These are phyloP conservation scores for Penicillium sp. DNA, from an alignment of 2,329 filamentous ascomycete genomes.

Conservation along the genomic window DNA sequence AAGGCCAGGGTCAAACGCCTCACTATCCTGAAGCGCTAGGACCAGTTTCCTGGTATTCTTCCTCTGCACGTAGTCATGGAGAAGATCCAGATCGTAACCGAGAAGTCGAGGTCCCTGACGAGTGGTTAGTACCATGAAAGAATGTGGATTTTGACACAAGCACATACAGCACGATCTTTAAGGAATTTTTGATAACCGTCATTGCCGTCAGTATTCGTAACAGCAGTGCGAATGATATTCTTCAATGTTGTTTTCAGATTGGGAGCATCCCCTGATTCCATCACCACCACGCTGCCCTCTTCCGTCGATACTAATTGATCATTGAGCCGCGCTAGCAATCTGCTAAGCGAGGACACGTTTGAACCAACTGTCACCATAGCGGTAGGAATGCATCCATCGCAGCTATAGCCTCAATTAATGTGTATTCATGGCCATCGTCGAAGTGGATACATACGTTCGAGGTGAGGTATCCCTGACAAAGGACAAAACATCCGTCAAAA, in stretches of 20 bases:
- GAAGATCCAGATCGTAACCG: constrained; percentile 46
- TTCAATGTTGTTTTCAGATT: constrained; percentile 48
- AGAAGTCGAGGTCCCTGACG: constrained; percentile 41
- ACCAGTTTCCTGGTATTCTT: constrained; percentile 40
- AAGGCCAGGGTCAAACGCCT: constrained; percentile 46
- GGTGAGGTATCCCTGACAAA: constrained; percentile 38
- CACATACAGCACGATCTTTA: constrained; percentile 38
- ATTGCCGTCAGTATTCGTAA: constrained; percentile 39
- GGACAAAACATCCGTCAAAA: constrained; percentile 37
- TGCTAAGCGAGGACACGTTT: constrained; percentile 41
- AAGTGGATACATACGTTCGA: constrained; percentile 31
- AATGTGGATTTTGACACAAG: neutral
- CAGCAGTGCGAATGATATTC: constrained; percentile 43
- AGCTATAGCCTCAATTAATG: constrained; percentile 28
- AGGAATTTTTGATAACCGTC: constrained; percentile 41
- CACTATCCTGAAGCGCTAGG: constrained; percentile 46
- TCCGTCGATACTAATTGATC: constrained; percentile 30
- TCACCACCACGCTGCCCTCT: constrained; percentile 38
- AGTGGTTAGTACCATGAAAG: constrained; percentile 11
- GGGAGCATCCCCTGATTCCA: constrained; percentile 45
- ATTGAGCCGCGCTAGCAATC: constrained; percentile 39
- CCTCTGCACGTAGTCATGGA: constrained; percentile 42
- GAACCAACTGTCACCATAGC: constrained; percentile 44
- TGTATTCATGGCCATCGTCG: neutral
- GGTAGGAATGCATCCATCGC: constrained; percentile 40